These are phyloP conservation scores for Kodamaea fukazawae DNA, from an alignment of 805 yeast genomes.

Conservation along the genomic window DNA sequence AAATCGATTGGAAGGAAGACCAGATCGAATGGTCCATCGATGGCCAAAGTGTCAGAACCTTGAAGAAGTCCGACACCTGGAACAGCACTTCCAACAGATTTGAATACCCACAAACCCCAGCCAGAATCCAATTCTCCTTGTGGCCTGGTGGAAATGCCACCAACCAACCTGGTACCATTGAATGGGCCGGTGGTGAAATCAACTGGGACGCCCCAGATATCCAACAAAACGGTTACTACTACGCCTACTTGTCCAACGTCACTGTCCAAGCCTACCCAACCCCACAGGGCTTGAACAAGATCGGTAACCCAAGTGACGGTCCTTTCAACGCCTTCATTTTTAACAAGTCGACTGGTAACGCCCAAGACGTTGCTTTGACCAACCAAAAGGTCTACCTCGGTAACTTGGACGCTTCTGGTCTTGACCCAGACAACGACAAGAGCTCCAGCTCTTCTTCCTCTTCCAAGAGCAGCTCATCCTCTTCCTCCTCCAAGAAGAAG, in stretches of 20 bases:
- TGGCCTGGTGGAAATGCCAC: constrained; percentile 73
- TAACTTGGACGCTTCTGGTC: constrained; percentile 59
- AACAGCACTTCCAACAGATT: constrained; percentile 59
- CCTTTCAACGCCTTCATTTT: constrained; percentile 47
- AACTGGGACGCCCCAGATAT: constrained; percentile 81
- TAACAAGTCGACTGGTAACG: constrained; percentile 42
- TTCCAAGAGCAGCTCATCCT: constrained; percentile 12
- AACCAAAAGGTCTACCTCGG: constrained; percentile 61
- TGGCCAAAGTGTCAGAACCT: constrained; percentile 63
- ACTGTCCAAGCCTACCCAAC: constrained; percentile 69
- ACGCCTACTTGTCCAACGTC: constrained; percentile 58
- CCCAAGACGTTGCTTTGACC: constrained; percentile 50
- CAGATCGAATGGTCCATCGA: constrained; percentile 68
- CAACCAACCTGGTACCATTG: constrained; percentile 61
- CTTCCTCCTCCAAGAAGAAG: constrained; percentile 7
- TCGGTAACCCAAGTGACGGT: constrained; percentile 17
- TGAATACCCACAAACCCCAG: constrained; percentile 70
- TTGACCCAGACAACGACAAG: constrained; percentile 47
- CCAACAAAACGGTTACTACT: constrained; percentile 75
- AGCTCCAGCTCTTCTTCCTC: constrained; percentile 15
- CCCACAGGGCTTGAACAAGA: constrained; percentile 49
- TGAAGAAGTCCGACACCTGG: constrained; percentile 57
- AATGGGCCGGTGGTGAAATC: constrained; percentile 86
- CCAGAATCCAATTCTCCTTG: constrained; percentile 66
- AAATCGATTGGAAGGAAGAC: constrained; percentile 81